phyloP scores from a whole-genome alignment of 2,329 filamentous ascomycete species.

The Pseudopyrenochaeta lycopersici region DNA sequence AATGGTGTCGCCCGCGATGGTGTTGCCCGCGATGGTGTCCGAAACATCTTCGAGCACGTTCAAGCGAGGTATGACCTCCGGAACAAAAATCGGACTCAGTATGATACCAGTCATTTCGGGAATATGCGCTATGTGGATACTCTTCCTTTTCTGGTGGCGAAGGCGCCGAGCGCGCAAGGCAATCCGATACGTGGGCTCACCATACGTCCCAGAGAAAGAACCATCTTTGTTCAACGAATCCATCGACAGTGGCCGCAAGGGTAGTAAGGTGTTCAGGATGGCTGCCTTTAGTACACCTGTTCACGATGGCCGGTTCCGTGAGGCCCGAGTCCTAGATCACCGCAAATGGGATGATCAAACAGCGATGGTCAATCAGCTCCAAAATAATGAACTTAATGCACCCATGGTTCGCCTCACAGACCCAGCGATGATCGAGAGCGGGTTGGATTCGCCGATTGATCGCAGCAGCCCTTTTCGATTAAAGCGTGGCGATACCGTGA shows the following conservation, averaged over 20 bases:
- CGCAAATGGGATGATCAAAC: background rate
- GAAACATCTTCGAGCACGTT: background rate
- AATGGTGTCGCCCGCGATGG: background rate
- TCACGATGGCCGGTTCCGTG: constrained; percentile 1
- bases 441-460: constrained; percentile 39
- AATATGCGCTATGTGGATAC: constrained; percentile 21
- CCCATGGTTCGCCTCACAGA: background rate
- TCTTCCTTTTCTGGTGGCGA: constrained; percentile 29
- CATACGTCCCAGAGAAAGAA: constrained; percentile 25
- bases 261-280: constrained; percentile 30
- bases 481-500: constrained; percentile 37
- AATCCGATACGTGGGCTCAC: constrained; percentile 1
- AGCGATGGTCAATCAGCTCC: background rate
- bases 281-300: constrained; percentile 26
- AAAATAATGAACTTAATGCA: constrained; percentile 1
- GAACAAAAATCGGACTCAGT: constrained; percentile 32
- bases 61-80: constrained; percentile 12
- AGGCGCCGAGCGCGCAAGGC: constrained; percentile 11
- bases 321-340: constrained; percentile 7
- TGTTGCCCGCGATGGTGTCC: background rate
- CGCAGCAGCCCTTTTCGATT: constrained; percentile 37
- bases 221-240: constrained; percentile 11
- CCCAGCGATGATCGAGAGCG: constrained; percentile 1
- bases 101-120: constrained; percentile 32
- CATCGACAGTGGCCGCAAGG: constrained; percentile 13